Evolutionary conservation across 495 filamentous ascomycete genomes (phyloP).

Genomic region (Hypomontagnella submonticulosa): DNA sequence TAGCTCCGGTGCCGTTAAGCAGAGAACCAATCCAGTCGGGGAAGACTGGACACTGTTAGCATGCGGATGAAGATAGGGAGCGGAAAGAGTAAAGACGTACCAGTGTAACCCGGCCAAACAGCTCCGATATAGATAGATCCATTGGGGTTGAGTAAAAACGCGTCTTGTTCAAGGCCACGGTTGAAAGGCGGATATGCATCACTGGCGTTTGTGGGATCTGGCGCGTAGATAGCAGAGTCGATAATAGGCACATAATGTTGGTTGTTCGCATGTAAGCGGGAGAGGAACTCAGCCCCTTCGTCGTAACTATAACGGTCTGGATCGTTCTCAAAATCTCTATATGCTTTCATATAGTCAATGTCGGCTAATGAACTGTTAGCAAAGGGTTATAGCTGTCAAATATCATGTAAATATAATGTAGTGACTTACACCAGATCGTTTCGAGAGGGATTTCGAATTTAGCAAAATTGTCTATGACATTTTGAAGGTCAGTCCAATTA

Average conservation of each 20-base stretch:
- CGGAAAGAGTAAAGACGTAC: conserved; percentile 31
- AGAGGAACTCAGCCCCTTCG: conserved; percentile 73
- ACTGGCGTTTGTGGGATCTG: conserved; percentile 74
- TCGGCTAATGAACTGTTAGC: conserved; percentile 75
- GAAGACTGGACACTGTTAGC: conserved; percentile 61
- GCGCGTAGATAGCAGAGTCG: conserved; percentile 83
- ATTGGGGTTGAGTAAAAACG: conserved; percentile 76
- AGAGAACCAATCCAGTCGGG: conserved; percentile 67
- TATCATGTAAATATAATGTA: not conserved
- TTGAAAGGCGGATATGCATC: conserved; percentile 78
- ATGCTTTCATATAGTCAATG: conserved; percentile 82
- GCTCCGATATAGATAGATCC: conserved; percentile 79
- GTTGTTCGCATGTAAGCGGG: conserved; percentile 69
- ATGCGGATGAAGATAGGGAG: conserved; percentile 55
- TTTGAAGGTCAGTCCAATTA: conserved; percentile 77
- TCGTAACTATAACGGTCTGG: conserved; percentile 70
- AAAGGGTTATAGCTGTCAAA: not conserved
- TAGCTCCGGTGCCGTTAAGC: conserved; percentile 66
- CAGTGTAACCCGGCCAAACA: conserved; percentile 88
- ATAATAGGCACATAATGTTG: conserved; percentile 87
- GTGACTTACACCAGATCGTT: conserved; percentile 71
- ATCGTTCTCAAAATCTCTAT: conserved; percentile 79
- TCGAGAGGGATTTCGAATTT: conserved; percentile 81
- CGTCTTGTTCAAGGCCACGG: conserved; percentile 70
- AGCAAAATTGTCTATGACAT: conserved; percentile 81